Conservation (phyloP, 2,329 filamentous ascomycete species). For the Cladosporium sp. region DNA sequence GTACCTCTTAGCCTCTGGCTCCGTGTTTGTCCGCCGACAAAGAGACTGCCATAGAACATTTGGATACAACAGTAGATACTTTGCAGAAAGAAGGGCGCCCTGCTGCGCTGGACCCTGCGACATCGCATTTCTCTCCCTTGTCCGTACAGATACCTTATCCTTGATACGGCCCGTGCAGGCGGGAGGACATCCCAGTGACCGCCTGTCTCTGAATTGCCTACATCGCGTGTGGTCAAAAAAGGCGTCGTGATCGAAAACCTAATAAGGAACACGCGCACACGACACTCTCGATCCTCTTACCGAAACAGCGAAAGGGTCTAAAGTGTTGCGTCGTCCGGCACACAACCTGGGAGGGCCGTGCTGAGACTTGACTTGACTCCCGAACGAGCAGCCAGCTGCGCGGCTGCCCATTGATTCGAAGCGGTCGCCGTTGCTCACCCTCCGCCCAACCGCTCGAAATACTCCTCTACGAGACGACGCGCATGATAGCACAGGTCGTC, state of each 20-base stretch:
- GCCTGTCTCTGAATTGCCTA: not conserved
- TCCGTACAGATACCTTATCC: not conserved
- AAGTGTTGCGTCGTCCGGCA: not conserved
- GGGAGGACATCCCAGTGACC: not conserved
- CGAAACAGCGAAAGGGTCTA: not conserved
- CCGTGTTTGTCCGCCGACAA: not conserved
- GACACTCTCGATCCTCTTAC: not conserved
- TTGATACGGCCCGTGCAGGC: not conserved
- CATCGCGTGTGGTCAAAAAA: not conserved
- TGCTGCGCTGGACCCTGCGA: not conserved
- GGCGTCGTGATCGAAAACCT: not conserved
- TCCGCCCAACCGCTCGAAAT: not conserved
- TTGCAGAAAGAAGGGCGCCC: not conserved
- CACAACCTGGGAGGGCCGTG: not conserved
- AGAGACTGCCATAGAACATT: too few relatives aligned
- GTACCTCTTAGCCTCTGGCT: not conserved
- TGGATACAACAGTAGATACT: too few relatives aligned
- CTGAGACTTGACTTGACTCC: slow-evolving; percentile 1
- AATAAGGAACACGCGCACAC: too few relatives aligned
- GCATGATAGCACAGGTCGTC: slow-evolving; percentile 7
- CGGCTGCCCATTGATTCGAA: slow-evolving; percentile 8
- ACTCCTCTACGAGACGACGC: not conserved
- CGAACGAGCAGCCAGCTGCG: not conserved
- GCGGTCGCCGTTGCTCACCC: slow-evolving; percentile 4
- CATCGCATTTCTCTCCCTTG: not conserved